Conservation (phyloP, 1,139 yeast species). For the Kurtzmaniella natalensis region DNA sequence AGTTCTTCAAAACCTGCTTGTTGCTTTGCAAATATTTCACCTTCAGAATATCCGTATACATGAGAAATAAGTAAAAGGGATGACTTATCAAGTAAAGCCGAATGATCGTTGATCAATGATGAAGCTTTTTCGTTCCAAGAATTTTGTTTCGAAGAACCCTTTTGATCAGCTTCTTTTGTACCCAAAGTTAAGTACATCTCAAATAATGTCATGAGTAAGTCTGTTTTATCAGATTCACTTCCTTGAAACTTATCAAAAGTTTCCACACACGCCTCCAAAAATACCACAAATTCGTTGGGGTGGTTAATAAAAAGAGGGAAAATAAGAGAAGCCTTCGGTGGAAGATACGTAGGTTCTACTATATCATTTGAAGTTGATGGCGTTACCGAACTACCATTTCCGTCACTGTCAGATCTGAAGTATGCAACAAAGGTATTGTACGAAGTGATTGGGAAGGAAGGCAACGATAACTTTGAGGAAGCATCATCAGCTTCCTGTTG, state of each 20-base stretch:
- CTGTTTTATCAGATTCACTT: slow-evolving; percentile 61
- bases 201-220: slow-evolving; percentile 69
- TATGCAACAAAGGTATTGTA: slow-evolving; percentile 69
- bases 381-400: slow-evolving; percentile 5
- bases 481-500: neutral
- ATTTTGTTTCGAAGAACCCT: slow-evolving; percentile 26
- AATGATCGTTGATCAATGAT: slow-evolving; percentile 41
- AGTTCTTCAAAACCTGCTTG: slow-evolving; percentile 55
- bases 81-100: slow-evolving; percentile 49
- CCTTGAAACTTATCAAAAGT: slow-evolving; percentile 77
- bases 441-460: slow-evolving; percentile 47
- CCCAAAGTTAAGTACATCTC: slow-evolving; percentile 76
- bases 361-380: slow-evolving; percentile 7
- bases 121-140: slow-evolving; percentile 68
- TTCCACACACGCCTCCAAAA: slow-evolving; percentile 85
- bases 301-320: slow-evolving; percentile 82
- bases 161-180: slow-evolving; percentile 24
- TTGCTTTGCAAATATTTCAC: slow-evolving; percentile 35
- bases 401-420: slow-evolving; percentile 33
- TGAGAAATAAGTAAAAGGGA: slow-evolving; percentile 64
- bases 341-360: slow-evolving; percentile 80
- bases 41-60: slow-evolving; percentile 53
- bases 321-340: slow-evolving; percentile 86
- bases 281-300: slow-evolving; percentile 87
- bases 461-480: too few species aligned